Evolutionary conservation across 805 yeast species (phyloP).

Genomic region (Saccharomycopsis oosterbeekiorum): DNA sequence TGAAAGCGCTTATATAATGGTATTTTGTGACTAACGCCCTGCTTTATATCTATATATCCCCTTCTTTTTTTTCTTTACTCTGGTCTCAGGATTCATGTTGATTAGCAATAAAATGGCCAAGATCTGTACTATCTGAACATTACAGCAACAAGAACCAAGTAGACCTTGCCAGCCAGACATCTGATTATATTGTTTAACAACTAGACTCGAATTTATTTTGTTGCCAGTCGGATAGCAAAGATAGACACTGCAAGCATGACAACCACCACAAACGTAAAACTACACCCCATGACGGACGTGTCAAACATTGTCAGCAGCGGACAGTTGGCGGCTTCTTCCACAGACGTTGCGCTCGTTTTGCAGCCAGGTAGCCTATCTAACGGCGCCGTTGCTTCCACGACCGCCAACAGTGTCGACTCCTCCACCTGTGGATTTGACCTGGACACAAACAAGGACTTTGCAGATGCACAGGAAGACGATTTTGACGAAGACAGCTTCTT

Average conservation of each 20-base stretch:
- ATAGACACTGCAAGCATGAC: not conserved
- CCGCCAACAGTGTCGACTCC: not conserved
- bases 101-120: too few species aligned
- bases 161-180: too few species aligned
- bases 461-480: not conserved
- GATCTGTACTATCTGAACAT: too few species aligned
- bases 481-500: slow-evolving; percentile 22
- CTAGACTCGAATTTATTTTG: too few species aligned
- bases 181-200: too few species aligned
- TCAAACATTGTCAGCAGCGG: not conserved
- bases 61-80: not conserved
- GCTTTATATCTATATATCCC: not conserved
- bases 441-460: not conserved
- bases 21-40: not conserved
- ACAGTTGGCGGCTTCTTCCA: too few species aligned
- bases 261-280: not conserved
- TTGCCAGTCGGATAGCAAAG: not conserved
- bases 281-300: not conserved
- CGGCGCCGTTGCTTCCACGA: not conserved
- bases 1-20: not conserved
- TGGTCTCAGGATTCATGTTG: too few species aligned
- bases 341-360: too few species aligned
- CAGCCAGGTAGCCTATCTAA: not conserved
- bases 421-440: not conserved
- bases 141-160: too few species aligned